A percentile compares a stretch with the other conserved stretches of the same genome.
These are phyloP conservation scores for Raffaelea albimanens DNA, from an alignment of 2,329 filamentous ascomycete species.

Conservation along the genomic window DNA sequence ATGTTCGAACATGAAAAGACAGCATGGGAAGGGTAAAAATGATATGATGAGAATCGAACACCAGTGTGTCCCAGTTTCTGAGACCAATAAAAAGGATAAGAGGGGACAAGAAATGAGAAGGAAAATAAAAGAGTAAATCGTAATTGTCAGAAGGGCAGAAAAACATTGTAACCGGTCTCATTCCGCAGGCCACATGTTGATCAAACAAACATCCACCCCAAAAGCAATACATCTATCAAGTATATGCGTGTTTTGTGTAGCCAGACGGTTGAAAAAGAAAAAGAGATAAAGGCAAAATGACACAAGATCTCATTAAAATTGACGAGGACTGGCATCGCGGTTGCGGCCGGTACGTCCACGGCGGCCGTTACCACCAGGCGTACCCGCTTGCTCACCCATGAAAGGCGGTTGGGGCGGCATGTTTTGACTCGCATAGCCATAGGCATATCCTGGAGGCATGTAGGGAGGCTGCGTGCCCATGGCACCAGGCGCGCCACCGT, in stretches of 20 bases:
- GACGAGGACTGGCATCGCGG: conserved; percentile 12
- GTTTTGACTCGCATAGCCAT: conserved; percentile 30
- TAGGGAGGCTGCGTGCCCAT: conserved; percentile 23
- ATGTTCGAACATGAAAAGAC: neutral
- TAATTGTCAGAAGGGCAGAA: neutral
- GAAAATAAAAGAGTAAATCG: neutral
- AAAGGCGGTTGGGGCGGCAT: conserved; percentile 43
- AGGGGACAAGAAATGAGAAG: neutral
- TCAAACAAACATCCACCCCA: conserved; percentile 5
- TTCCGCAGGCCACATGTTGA: neutral
- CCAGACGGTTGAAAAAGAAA: neutral
- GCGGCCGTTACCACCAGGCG: conserved; percentile 42
- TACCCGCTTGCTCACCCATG: conserved; percentile 46
- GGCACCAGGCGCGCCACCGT: conserved; percentile 36
- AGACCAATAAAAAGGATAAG: neutral
- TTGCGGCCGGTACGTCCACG: conserved; percentile 47
- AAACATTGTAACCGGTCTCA: neutral
- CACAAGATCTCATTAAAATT: conserved; percentile 4
- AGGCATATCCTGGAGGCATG: conserved; percentile 41
- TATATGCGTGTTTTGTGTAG: no score
- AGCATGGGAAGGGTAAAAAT: neutral
- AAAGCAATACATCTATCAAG: conserved; percentile 1
- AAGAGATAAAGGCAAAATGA: neutral
- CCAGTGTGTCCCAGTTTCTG: no score
- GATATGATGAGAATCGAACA: neutral